Conservation (phyloP, 805 yeast genomes). For the Metschnikowia henanensis region DNA sequence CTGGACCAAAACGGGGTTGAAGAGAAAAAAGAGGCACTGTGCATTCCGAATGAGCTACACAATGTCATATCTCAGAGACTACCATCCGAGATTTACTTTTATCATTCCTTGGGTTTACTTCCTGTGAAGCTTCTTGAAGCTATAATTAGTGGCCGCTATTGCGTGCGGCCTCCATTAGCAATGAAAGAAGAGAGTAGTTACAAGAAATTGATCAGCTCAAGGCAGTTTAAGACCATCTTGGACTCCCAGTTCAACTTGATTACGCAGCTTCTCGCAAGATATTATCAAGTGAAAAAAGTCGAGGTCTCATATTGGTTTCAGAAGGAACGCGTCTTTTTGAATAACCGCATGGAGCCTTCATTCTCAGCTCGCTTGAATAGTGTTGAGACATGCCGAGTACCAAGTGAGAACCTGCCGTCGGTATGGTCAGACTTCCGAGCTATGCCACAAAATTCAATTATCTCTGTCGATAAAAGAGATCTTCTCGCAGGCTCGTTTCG, state of each 20-base stretch:
- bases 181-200: slow-evolving; percentile 59
- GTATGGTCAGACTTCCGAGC: slow-evolving; percentile 13
- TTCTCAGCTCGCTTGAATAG: not conserved
- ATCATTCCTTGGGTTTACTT: slow-evolving; percentile 74
- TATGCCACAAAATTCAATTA: slow-evolving; percentile 2
- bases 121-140: slow-evolving; percentile 65
- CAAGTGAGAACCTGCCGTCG: too few species aligned
- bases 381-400: not conserved
- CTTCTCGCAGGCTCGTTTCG: slow-evolving; percentile 13
- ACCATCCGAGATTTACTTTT: slow-evolving; percentile 83
- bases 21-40: slow-evolving; percentile 5
- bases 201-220: slow-evolving; percentile 49
- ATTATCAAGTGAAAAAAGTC: slow-evolving; percentile 74
- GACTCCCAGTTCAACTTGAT: slow-evolving; percentile 66
- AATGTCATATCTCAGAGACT: slow-evolving; percentile 80
- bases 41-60: slow-evolving; percentile 77
- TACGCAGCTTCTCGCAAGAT: slow-evolving; percentile 75
- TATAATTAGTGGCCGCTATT: slow-evolving; percentile 59
- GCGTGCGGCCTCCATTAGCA: slow-evolving; percentile 67
- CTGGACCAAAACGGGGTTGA: not conserved
- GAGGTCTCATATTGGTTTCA: slow-evolving; percentile 55
- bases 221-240: slow-evolving; percentile 48
- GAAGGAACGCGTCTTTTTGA: slow-evolving; percentile 43
- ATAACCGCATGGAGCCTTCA: slow-evolving; percentile 51
- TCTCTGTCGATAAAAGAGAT: not conserved